Evolutionary conservation across 129 eudicot species (phyloP), one percentile per base, ranked within the genome.

Genomic region (Smallanthus sonchifolius): DNA sequence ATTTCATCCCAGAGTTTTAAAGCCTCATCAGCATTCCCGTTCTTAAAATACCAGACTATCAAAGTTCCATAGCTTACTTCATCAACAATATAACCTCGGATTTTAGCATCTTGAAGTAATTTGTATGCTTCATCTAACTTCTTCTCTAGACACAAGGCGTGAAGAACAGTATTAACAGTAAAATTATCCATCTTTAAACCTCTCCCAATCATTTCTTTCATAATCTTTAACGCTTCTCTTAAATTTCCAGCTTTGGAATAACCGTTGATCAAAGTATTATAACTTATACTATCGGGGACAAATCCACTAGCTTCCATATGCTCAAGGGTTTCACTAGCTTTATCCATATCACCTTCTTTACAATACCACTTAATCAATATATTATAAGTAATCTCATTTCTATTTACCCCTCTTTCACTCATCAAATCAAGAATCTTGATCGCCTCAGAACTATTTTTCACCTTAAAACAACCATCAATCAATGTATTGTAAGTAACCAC

Each of bases 11-110:
- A 92, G 19, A 92, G 74, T 66, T 86, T 81, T 71, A 84, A 52
- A 28, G 92, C 98, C 20, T 73, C 70, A 8, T 81, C 95, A 11
- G 35, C 72, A 57, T 87, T 82, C 74, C 56, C 90, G 15, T 84
- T 84, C 77, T 85, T 86, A 56, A 83, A 92, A 72, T 85, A 89
- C 34, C 92, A 96, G 32, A 83, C 83, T 57, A 92, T 89, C 35
- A 92, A 79, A 49, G 95, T 89, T 39, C 95, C 95, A 73, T 89
- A 89, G 81, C 98, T 87, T 60, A 89, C 92, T 79, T 86, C 88
- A 77, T 92, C 98, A 44, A 87, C 77, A 37, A 83, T 71, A 73
- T 87, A 92, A 48, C 98, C 96, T 77, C 72, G 74, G 78, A 44
- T 83, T 32, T 24, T 51, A 64, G 87, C 88, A 67, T 78, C 79